These are phyloP conservation scores for Houttuynia cordata DNA, from an alignment of 164 flowering plant genomes.

Conservation along the genomic window DNA sequence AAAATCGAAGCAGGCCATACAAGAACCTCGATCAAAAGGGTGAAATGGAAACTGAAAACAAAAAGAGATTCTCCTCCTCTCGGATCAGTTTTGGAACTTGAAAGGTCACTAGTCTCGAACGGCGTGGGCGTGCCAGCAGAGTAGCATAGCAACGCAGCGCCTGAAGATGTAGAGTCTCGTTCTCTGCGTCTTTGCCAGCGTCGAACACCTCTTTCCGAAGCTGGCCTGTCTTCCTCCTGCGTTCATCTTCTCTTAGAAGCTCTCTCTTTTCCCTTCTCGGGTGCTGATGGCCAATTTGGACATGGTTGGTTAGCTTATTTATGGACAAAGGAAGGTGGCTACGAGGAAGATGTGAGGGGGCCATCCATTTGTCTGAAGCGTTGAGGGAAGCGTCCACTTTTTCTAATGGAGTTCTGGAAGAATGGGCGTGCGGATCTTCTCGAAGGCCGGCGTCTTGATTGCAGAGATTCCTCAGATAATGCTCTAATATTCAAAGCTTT, in stretches of 20 bases:
- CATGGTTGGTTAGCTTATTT: neutral
- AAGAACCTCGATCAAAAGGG: neutral
- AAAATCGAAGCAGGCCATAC: neutral
- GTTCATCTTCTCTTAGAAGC: neutral
- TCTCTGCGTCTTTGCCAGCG: conserved; percentile 54
- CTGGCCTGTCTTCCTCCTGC: neutral
- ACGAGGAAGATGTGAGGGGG: too few relatives aligned
- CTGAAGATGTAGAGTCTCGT: conserved; percentile 63
- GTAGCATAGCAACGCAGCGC: conserved; percentile 68
- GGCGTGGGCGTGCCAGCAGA: conserved; percentile 63
- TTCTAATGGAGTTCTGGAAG: neutral
- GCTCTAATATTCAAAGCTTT: neutral
- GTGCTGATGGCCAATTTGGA: neutral
- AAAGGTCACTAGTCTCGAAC: conserved; percentile 17
- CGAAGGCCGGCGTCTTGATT: neutral
- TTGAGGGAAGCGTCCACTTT: neutral
- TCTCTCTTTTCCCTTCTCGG: neutral
- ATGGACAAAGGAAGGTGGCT: neutral
- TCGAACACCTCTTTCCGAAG: conserved; percentile 20
- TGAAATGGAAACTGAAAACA: neutral
- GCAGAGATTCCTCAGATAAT: neutral
- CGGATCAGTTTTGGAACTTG: neutral
- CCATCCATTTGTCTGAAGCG: too few relatives aligned
- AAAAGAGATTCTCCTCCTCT: neutral
- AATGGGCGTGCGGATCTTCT: conserved; percentile 3